These are phyloP conservation scores for Candida piceae DNA, from an alignment of 805 yeast genomes.

Conservation along the genomic window DNA sequence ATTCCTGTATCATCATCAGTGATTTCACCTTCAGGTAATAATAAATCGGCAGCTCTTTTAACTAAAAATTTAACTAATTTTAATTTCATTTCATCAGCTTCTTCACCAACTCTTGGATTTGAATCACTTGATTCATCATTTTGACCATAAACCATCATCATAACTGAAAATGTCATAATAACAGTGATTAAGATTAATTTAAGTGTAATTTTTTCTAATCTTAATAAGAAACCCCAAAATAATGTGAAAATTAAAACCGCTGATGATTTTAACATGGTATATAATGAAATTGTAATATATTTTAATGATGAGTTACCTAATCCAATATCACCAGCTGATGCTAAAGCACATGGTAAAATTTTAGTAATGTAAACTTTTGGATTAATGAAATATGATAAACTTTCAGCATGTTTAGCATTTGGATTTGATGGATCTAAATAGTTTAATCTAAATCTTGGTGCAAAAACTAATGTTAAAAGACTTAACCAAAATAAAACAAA, in stretches of 20 bases:
- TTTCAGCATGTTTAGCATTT: conserved; percentile 3
- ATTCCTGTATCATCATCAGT: conserved; percentile 4
- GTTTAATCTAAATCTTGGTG: conserved; percentile 43
- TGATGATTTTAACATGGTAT: conserved; percentile 86
- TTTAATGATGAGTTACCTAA: conserved; percentile 76
- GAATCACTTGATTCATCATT: conserved; percentile 8
- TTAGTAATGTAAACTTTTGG: conserved; percentile 41
- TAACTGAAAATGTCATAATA: conserved; percentile 77
- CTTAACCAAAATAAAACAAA: conserved; percentile 54
- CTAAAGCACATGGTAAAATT: conserved; percentile 76
- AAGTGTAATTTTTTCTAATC: conserved; percentile 65
- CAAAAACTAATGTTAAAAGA: conserved; percentile 34
- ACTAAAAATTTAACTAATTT: conserved; percentile 12
- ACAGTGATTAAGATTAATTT: conserved; percentile 60
- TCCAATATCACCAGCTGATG: conserved; percentile 88
- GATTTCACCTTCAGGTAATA: conserved; percentile 2
- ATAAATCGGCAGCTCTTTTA: conserved; percentile 11
- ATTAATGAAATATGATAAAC: conserved; percentile 19
- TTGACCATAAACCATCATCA: conserved; percentile 67
- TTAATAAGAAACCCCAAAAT: conserved; percentile 72
- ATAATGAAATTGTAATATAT: conserved; percentile 69
- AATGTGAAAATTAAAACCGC: conserved; percentile 75
- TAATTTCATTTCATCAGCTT: conserved; percentile 16
- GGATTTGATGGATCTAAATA: conserved; percentile 15
- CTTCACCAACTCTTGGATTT: conserved; percentile 12